Evolutionary conservation across 768 basidiomycete genomes (phyloP), one percentile per base, ranked within the genome.

Genomic region (Cyclocybe aegerita): DNA sequence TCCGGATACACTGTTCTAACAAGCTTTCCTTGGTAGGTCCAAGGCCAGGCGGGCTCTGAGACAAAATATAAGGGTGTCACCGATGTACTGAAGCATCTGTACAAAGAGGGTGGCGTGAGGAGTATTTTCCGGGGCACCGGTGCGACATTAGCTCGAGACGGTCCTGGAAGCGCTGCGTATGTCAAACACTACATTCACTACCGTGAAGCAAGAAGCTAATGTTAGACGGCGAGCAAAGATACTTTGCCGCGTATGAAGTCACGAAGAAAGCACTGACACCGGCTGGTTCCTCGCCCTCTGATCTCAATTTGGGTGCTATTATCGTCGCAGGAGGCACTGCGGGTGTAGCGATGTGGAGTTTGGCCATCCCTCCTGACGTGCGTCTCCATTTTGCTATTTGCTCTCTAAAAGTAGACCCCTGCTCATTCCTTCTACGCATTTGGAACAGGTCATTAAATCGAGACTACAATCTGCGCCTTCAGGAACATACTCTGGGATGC

Each of bases 331-430:
- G 97, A 57, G 97, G 95, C 46, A 85, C 82, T 36, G 97, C 97
- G 1, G 97, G 97, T 59, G 82, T 98, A 4, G 94, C 94, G 34
- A 98, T 99, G 97, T 99, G 97, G 97, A 77, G 90, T 12, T 77
- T 98, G 59, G 96, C 92, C 17, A 97, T 99, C 58, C 97, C 97
- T 42, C 95, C 96, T 40, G 96, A 99, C 67, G 95, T 93, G 62
- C 56, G 89, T 75, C 55, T 46, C 14, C 17, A 49, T 16, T 40
- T 38, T 39, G 10, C 39, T 56, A 11, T 41, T 44, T 47, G 12
- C 11, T 16, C 43, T 7, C 43, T 9, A 30, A 29, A 23, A 23
- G 32, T 54, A 41, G 37, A 17, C 15, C n/a, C 34, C 40, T 53
- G 43, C 45, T 52, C 44, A 14, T 40, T 17, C 36, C 44, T 34